phyloP scores from a whole-genome alignment of 306 rosid genomes.

The Pyrus communis region DNA sequence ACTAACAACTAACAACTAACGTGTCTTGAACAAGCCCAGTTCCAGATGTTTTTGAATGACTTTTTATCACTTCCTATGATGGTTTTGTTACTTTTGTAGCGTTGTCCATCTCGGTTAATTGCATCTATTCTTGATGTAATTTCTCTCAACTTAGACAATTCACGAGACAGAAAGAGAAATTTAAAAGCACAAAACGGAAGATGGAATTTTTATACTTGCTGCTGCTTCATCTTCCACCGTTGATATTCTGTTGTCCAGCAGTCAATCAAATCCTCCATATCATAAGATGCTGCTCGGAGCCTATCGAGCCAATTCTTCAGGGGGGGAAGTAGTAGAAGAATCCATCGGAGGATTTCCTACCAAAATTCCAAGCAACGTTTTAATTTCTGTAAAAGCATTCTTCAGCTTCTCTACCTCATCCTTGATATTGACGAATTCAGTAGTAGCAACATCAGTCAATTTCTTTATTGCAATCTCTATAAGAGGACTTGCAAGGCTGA shows the following conservation, averaged over 20 bases:
- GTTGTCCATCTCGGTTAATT: not conserved
- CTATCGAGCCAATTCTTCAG: not conserved
- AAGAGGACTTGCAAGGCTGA: not conserved
- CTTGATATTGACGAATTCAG: not conserved
- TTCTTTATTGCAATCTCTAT: not conserved
- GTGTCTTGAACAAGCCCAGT: not conserved
- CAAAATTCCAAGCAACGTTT: not conserved
- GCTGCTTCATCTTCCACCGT: not conserved
- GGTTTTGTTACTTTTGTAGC: not conserved
- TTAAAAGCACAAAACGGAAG: not conserved
- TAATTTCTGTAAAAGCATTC: not conserved
- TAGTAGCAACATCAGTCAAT: not conserved
- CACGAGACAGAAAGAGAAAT: not conserved
- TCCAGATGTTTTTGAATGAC: not conserved
- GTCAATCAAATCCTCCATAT: not conserved
- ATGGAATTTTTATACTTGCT: not conserved
- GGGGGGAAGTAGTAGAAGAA: not conserved
- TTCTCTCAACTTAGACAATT: not conserved
- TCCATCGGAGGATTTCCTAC: not conserved
- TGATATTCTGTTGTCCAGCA: not conserved
- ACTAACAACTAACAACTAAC: not conserved
- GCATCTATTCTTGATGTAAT: not conserved
- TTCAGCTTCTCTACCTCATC: not conserved
- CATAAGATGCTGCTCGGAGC: slow-evolving; percentile 1
- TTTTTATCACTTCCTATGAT: not conserved